phyloP scores from a whole-genome alignment of 768 basidiomycete species.

The Neoboletus subvelutipes region DNA sequence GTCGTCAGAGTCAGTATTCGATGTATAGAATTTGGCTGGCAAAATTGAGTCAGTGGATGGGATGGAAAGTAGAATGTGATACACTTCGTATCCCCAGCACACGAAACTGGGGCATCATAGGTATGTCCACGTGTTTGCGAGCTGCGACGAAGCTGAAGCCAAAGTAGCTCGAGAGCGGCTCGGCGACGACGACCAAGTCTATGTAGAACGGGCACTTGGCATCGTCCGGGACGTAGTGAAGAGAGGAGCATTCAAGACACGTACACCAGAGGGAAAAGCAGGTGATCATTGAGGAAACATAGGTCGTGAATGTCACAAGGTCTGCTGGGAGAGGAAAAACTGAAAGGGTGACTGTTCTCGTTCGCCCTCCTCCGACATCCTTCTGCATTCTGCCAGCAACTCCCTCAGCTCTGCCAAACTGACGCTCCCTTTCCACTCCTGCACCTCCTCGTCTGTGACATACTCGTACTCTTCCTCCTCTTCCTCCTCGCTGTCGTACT shows the following conservation, averaged over 20 bases:
- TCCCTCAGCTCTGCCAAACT: constrained; percentile 49
- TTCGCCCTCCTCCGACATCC: constrained; percentile 38
- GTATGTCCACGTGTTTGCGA: constrained; percentile 42
- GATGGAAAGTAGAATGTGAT: constrained; percentile 88
- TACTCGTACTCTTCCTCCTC: constrained; percentile 33
- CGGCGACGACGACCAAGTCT: constrained; percentile 9
- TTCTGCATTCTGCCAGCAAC: constrained; percentile 55
- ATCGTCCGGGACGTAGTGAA: constrained; percentile 57
- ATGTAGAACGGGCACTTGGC: constrained; percentile 41
- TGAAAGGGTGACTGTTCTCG: constrained; percentile 28
- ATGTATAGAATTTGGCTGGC: constrained; percentile 89
- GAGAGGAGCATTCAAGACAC: constrained; percentile 70
- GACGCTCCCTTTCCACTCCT: constrained; percentile 23
- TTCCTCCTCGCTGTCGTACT: constrained; percentile 35
- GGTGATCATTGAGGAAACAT: constrained; percentile 18
- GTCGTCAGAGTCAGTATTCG: constrained; percentile 68
- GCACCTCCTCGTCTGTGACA: constrained; percentile 35
- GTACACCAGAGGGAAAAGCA: constrained; percentile 70
- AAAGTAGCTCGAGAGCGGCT: constrained; percentile 29
- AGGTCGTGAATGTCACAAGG: background rate
- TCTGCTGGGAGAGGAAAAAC: constrained; percentile 12
- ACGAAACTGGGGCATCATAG: constrained; percentile 88
- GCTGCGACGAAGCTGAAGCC: background rate
- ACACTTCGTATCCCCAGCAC: constrained; percentile 88
- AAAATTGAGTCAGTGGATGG: constrained; percentile 64